phyloP scores from a whole-genome alignment of 345 rosid genomes.

The Lepidium didymum region DNA sequence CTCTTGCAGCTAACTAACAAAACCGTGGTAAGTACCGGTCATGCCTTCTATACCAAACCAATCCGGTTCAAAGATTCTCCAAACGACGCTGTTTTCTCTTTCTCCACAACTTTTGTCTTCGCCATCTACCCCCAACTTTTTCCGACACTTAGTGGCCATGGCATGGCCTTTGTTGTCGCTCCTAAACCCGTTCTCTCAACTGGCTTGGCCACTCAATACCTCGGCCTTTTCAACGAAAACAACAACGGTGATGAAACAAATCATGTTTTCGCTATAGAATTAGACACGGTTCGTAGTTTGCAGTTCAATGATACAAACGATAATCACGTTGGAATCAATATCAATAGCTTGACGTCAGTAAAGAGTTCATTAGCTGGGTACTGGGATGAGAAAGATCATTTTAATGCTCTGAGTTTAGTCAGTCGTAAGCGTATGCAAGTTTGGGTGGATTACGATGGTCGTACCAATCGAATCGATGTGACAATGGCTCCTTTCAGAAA shows the following conservation, averaged over 20 bases:
- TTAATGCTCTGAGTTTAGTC: constrained; percentile 36
- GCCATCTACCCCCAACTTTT: constrained; percentile 29
- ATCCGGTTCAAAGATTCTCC: constrained; percentile 45
- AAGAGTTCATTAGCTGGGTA: constrained; percentile 24
- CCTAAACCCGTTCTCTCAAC: constrained; percentile 28
- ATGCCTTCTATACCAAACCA: constrained; percentile 51
- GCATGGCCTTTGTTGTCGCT: constrained; percentile 39
- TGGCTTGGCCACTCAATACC: not conserved
- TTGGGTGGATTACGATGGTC: constrained; percentile 72
- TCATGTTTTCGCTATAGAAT: constrained; percentile 44
- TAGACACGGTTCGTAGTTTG: constrained; percentile 26
- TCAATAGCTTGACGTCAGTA: constrained; percentile 31
- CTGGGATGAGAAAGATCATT: not conserved
- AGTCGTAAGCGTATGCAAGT: constrained; percentile 42
- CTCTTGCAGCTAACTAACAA: constrained; percentile 44
- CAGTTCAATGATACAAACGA: constrained; percentile 24
- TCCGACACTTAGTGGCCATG: constrained; percentile 20
- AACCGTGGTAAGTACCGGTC: constrained; percentile 36
- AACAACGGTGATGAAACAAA: constrained; percentile 27
- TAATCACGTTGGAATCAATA: constrained; percentile 47
- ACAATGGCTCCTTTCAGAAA: constrained; percentile 38
- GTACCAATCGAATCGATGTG: constrained; percentile 32
- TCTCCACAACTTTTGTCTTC: constrained; percentile 53
- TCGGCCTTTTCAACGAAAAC: constrained; percentile 33
- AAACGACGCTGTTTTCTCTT: constrained; percentile 28